Evolutionary conservation across 345 rosid genomes (phyloP), one percentile per base, ranked within the genome.

Genomic region (Streptanthus diversifolius): DNA sequence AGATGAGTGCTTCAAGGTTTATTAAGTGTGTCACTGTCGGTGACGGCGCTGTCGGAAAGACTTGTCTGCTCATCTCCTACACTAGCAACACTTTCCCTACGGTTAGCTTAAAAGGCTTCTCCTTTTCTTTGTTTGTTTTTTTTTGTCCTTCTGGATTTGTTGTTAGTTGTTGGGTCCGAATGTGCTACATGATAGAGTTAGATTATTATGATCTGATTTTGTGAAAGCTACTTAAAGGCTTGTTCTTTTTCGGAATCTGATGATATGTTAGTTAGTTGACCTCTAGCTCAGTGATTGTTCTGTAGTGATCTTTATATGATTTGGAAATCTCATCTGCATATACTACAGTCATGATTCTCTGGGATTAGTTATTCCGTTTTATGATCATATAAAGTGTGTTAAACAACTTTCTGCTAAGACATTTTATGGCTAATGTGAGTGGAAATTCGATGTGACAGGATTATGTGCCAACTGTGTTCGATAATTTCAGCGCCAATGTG

Each of bases 401-500:
- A 9, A 9, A 2, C 22, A 10, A 52, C 60, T 36, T 36, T 35
- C 7, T 52, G 39, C 1, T 11, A 24, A 13, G n/a, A 35, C 14
- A 35, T 2, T 5, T 37, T 61, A 4, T 60, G 7, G 52, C 15
- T 72, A 40, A 63, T 21, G 37, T n/a, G 4, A 7, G 15, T 48
- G 5, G 33, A 39, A 12, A 37, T 70, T 47, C 13, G 24, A 10
- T 48, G 19, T 56, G 48, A 63, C 86, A 90, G 96, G 96, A 89
- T 56, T 90, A 90, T 65, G 92, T 90, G 63, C 96, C 96, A 8
- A 90, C 96, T 4, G 92, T 90, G 40, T 90, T 89, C 43, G 96
- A 89, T 81, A 89, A 89, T 68, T 89, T 89, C 83, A 89, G 92
- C 59, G 96, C 96, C 13, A 89, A 89, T 71, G 96, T 89, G 57